Base-by-base conservation (phyloP, 2,329 filamentous ascomycete species). In the Neopestalotiopsis clavispora region DNA sequence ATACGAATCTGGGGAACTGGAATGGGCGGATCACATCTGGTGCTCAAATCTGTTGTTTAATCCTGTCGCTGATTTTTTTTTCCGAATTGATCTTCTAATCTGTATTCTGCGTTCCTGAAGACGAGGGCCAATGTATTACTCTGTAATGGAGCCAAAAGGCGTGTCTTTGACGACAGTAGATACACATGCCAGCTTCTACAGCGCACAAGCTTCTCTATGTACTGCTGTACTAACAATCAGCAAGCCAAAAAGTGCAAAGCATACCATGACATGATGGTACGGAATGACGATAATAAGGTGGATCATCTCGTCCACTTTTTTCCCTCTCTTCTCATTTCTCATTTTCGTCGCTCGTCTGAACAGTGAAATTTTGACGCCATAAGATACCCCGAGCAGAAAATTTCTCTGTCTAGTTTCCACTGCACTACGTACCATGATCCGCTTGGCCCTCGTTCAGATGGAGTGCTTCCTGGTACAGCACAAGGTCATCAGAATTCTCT, bases 401-500 rank as follows among this genome's bases (percentile, higher is more conserved):
- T 30, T 34, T 59, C 38, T 42, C 13, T 34, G 34, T 13, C 34
- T 63, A 63, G 38, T 63, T 63, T 38, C 65, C 56, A 30, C 60
- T 42, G 34, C 34, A 28, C 34, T 63, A 34, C 60, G 32, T 45
- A n/a, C 30, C 34, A 63, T 30, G 57, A 59, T 59, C 57, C 57
- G 66, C 64, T 17, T 68, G 58, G 28, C 72, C 73, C 45, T 75
- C 72, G 14, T 80, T 75, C 66, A 49, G 23, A 23, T n/a, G 17
- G n/a, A 40, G 45, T n/a, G 52, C 67, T 30, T 68, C 67, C 13
- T 65, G 49, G 34, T 80, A 79, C 65, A 83, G 73, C 6, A 75
- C 72, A 58, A 78, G 75, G 67, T 85, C 84, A 57, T 84, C 82
- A 1, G 78, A 77, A 74, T 87, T 87, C 74, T 87, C 85, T 62